Evolutionary conservation across 139 green algal genomes (phyloP), one percentile per base, ranked within the genome.

Genomic region (Trebouxia sp.): DNA sequence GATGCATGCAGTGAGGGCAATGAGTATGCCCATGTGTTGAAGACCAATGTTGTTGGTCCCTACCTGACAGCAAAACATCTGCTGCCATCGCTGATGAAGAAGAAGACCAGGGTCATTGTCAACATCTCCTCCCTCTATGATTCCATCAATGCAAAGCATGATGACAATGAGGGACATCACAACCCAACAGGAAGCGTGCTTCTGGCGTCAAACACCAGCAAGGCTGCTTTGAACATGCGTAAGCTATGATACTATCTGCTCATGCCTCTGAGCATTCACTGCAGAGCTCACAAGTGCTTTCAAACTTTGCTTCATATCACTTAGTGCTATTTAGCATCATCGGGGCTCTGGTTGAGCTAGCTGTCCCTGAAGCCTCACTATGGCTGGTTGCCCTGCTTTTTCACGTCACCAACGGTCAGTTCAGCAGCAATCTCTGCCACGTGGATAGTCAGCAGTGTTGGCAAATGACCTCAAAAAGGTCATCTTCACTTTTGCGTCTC

Each of bases 1-100:
- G 22, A 65, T 72, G 12, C n/a, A 4, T 78, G 43, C 70, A 78
- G 70, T 24, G n/a, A 42, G 28, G 70, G 42, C 11, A 32, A 15
- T 30, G 70, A 58, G 1, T 78, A 78, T 24, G 20, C n/a, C 7
- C 42, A 58, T 48, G 70, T 78, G 2, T 28, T 78, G 41, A 56
- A 20, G 26, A 78, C 70, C 8, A 78, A 78, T 39, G 70, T 78
- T 32, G 70, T 78, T 39, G 70, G 70, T 11, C 70, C 70, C 43
- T 78, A 58, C 11, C 70, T 78, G 42, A 39, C 47, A 39, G 26
- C 70, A 58, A 56, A 42, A 11, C 39, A 48, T 11, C 30, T 78
- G 10, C 42, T 78, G 9, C 70, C 70, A 37, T 24, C 10, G 5
- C n/a, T 78, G 24, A 78, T 28, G 42, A 78, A 78, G 70, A 78